Percentiles rank a stretch among this genome's conserved stretches.
These are phyloP conservation scores for Pontederia paniculata DNA, from an alignment of 176 grass and related monocot species.

Conservation along the genomic window DNA sequence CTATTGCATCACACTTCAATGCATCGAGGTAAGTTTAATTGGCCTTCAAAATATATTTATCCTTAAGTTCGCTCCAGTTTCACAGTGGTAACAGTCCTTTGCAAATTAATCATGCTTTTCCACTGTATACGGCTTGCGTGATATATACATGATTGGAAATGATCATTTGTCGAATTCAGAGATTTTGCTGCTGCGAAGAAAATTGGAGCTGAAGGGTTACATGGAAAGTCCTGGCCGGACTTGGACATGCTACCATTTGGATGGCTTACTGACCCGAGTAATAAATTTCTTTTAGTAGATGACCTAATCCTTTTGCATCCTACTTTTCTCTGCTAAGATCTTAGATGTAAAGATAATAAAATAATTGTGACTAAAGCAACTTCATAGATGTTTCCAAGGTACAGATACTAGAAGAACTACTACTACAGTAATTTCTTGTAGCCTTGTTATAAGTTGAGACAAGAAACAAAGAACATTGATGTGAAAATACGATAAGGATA, in stretches of 20 bases:
- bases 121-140: too few relatives aligned
- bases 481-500: too few relatives aligned
- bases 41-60: not conserved
- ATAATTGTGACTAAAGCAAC: too few relatives aligned
- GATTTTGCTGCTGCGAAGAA: slow-evolving; percentile 57
- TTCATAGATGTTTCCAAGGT: too few relatives aligned
- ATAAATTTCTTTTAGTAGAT: not conserved
- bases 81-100: not conserved
- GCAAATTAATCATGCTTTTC: too few relatives aligned
- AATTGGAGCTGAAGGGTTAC: slow-evolving; percentile 61
- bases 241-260: slow-evolving; percentile 96
- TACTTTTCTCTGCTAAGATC: not conserved
- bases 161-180: slow-evolving; percentile 17
- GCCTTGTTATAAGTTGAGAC: too few relatives aligned
- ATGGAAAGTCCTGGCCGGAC: slow-evolving; percentile 82
- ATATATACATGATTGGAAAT: too few relatives aligned
- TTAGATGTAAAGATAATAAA: not conserved
- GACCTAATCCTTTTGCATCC: not conserved
- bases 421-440: too few relatives aligned
- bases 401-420: too few relatives aligned
- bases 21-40: slow-evolving; percentile 42
- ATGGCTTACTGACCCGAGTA: slow-evolving; percentile 74
- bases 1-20: slow-evolving; percentile 69
- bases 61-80: too few relatives aligned
- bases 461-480: too few relatives aligned